Base-by-base conservation (phyloP, 2,329 filamentous ascomycete genomes). In the Stachybotrys elegans region DNA sequence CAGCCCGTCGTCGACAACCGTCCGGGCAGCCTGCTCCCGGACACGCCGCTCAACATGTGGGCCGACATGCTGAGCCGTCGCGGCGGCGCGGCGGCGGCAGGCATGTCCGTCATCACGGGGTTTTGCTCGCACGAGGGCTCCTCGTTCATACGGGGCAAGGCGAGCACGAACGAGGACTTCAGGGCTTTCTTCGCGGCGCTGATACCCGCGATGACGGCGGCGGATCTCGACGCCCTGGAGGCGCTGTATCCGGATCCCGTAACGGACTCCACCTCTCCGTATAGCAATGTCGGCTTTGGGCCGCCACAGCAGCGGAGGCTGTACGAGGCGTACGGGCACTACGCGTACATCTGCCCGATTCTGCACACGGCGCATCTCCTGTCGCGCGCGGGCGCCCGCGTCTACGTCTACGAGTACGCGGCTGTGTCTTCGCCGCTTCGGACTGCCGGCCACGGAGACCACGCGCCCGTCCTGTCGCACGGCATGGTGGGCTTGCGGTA, bases 51-150 rank as follows among this genome's bases (percentile, higher is more conserved):
- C 12, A 66, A 71, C n/a, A 71, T 73, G n/a, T 84, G 79, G 79
- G 58, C 68, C 21, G 64, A 71, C 1, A 68, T 72, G 1, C 22
- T 21, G 21, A n/a, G 14, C 37, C 37, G n/a, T 9, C 19, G 9
- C 8, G 35, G 35, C 14, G 22, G 13, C 14, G 23, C 21, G 17
- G 21, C 21, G 16, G 38, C 38, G 6, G 2, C 22, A 11, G 22
- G 38, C 22, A 22, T 40, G 8, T 45, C 55, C 7, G 73, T 88
- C 40, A 64, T 89, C 40, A 86, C 83, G 0, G 84, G 84, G 7
- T 88, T 82, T 67, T 83, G 82, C 61, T 77, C 79, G 31, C 81
- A 88, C 54, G 85, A 89, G 59, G 85, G 84, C 14, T 73, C 79
- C 1, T 59, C 71, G 29, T 88, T 88, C 56, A 76, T 87, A 1